Evolutionary conservation across 352 stramenopile species (phyloP).

Genomic region (Proteromonas lacertae): DNA sequence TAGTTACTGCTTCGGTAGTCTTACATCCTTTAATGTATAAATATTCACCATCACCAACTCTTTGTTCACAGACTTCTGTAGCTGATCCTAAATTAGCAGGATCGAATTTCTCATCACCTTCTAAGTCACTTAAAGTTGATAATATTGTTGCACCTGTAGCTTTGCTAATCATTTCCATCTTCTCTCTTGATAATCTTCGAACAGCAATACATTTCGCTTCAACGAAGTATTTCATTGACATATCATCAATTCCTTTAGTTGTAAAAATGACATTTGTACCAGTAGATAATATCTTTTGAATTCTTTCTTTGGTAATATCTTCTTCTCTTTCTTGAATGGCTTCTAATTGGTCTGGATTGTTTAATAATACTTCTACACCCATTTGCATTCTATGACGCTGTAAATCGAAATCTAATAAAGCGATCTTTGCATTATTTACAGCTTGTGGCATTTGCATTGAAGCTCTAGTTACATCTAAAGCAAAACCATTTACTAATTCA

Average conservation of each 20-base stretch:
- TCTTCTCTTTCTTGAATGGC: conserved; percentile 90
- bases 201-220: conserved; percentile 80
- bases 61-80: conserved; percentile 55
- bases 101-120: conserved; percentile 87
- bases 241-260: conserved; percentile 97
- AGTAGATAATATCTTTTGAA: conserved; percentile 89
- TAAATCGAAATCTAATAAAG: conserved; percentile 91
- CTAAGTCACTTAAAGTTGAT: conserved; percentile 79
- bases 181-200: conserved; percentile 81
- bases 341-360: conserved; percentile 73
- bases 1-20: conserved; percentile 47
- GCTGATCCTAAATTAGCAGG: conserved; percentile 48
- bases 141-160: conserved; percentile 72
- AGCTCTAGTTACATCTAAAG: conserved; percentile 76
- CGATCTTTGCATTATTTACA: conserved; percentile 71
- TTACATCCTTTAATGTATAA: conserved; percentile 91
- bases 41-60: conserved; percentile 88
- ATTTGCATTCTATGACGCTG: conserved; percentile 89
- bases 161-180: conserved; percentile 87
- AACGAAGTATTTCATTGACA: conserved; percentile 99
- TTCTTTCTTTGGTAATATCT: conserved; percentile 98
- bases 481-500: conserved; percentile 67
- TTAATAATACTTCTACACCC: conserved; percentile 52
- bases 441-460: conserved; percentile 80
- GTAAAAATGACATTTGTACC: conserved; percentile 93